A percentile compares a stretch with the other conserved stretches of the same genome.
These are phyloP conservation scores for Salvia hispanica DNA, from an alignment of 257 asterid genomes.

Conservation along the genomic window DNA sequence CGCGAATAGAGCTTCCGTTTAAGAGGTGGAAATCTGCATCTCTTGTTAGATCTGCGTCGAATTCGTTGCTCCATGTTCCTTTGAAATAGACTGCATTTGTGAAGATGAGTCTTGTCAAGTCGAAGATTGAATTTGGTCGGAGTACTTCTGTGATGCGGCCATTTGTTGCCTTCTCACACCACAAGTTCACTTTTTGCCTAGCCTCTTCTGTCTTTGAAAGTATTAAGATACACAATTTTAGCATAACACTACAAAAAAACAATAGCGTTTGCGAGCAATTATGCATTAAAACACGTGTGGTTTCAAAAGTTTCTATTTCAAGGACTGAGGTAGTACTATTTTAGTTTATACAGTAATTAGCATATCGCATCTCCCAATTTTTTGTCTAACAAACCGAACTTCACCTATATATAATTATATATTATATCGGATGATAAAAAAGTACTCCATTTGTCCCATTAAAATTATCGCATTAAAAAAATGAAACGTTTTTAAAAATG, in stretches of 20 bases:
- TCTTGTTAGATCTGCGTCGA: constrained; percentile 38
- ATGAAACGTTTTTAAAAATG: too few species aligned
- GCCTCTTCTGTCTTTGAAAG: constrained; percentile 37
- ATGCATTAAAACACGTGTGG: too few species aligned
- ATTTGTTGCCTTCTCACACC: constrained; percentile 52
- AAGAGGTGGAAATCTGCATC: constrained; percentile 41
- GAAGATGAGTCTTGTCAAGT: constrained; percentile 41
- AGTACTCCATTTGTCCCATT: too few species aligned
- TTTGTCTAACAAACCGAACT: too few species aligned
- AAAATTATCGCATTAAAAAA: too few species aligned
- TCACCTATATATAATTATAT: too few species aligned
- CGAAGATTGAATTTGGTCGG: constrained; percentile 40
- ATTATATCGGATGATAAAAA: too few species aligned
- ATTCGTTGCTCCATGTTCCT: constrained; percentile 49
- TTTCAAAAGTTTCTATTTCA: too few species aligned
- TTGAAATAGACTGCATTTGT: constrained; percentile 51
- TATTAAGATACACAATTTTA: neutral
- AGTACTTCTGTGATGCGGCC: too few species aligned
- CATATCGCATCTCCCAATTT: too few species aligned
- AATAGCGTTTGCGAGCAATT: neutral
- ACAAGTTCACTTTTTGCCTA: constrained; percentile 37
- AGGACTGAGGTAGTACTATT: too few species aligned
- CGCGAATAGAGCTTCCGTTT: constrained; percentile 36
- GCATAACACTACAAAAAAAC: neutral
- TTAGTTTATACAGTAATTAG: too few species aligned